Conservation (phyloP, 345 rosid species). For the Salix exigua region DNA sequence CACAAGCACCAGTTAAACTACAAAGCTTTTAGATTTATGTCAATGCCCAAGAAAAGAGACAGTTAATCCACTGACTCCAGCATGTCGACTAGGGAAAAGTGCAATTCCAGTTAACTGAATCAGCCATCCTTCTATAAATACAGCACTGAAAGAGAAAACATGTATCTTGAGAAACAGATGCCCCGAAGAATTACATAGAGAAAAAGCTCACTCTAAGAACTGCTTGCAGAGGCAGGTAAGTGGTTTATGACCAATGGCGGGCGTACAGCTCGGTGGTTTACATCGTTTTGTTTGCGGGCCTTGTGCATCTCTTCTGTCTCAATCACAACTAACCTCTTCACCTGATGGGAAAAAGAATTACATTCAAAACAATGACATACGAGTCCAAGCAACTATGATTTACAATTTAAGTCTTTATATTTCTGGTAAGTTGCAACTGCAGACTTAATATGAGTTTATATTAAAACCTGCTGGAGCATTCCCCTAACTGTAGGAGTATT, state of each 20-base stretch:
- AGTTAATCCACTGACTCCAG: not conserved
- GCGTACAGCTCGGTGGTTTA: conserved; percentile 51
- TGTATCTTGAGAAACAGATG: not conserved
- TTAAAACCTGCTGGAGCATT: conserved; percentile 65
- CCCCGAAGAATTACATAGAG: not conserved
- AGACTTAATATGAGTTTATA: not conserved
- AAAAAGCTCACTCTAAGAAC: conserved; percentile 16
- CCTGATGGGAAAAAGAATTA: conserved; percentile 31
- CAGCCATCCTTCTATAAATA: not conserved
- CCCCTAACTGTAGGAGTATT: conserved; percentile 69
- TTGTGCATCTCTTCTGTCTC: conserved; percentile 80
- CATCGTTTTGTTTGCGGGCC: conserved; percentile 62
- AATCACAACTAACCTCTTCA: conserved; percentile 65
- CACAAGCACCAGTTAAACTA: not conserved
- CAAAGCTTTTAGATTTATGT: not conserved
- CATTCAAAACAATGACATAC: not conserved
- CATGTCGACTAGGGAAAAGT: not conserved
- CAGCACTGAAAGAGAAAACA: not conserved
- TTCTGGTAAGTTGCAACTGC: not conserved
- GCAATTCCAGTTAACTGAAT: not conserved
- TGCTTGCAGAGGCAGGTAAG: conserved; percentile 31
- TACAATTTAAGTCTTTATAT: not conserved
- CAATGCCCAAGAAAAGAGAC: not conserved
- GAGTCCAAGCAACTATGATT: not conserved
- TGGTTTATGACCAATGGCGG: conserved; percentile 60